Evolutionary conservation across 352 stramenopile species (phyloP).

Genomic region (Thraustochytrium aureum): DNA sequence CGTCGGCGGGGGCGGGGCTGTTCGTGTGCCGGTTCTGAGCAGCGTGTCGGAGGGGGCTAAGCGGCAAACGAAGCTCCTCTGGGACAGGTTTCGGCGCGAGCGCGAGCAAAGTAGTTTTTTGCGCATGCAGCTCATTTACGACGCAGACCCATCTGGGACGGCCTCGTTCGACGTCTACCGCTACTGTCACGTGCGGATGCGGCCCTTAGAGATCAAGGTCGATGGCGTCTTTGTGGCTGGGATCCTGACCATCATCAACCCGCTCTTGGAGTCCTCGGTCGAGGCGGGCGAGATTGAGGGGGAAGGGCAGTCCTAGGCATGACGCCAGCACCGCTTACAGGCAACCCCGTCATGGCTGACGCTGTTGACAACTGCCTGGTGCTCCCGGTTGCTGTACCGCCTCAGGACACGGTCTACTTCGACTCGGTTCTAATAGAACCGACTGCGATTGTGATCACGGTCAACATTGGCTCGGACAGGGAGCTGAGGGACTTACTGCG

Average conservation of each 20-base stretch:
- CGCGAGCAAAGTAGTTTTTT: conserved; percentile 8
- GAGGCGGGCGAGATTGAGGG: conserved; percentile 18
- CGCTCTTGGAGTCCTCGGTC: not conserved
- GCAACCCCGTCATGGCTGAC: too few species aligned
- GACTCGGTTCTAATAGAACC: not conserved
- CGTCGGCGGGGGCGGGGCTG: not conserved
- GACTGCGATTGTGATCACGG: conserved; percentile 19
- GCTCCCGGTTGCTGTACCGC: not conserved
- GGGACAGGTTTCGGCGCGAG: not conserved
- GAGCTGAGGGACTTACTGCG: conserved; percentile 19
- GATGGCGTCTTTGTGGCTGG: conserved; percentile 12
- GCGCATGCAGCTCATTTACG: conserved; percentile 15
- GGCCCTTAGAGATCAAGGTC: conserved; percentile 14
- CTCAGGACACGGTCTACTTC: conserved; percentile 47
- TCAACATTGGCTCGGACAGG: conserved; percentile 21
- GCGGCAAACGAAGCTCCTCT: conserved; percentile 11
- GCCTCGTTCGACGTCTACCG: conserved; percentile 35
- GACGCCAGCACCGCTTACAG: too few species aligned
- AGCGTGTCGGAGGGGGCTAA: conserved; percentile 15
- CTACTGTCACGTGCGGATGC: not conserved
- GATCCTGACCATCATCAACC: not conserved
- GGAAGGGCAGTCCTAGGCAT: conserved; percentile 35
- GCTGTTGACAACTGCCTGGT: too few species aligned
- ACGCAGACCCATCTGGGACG: conserved; percentile 1
- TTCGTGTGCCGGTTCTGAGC: conserved; percentile 1